Evolutionary conservation across 2,329 filamentous ascomycete genomes (phyloP).

Genomic region (Paraconiothyrium brasiliense): DNA sequence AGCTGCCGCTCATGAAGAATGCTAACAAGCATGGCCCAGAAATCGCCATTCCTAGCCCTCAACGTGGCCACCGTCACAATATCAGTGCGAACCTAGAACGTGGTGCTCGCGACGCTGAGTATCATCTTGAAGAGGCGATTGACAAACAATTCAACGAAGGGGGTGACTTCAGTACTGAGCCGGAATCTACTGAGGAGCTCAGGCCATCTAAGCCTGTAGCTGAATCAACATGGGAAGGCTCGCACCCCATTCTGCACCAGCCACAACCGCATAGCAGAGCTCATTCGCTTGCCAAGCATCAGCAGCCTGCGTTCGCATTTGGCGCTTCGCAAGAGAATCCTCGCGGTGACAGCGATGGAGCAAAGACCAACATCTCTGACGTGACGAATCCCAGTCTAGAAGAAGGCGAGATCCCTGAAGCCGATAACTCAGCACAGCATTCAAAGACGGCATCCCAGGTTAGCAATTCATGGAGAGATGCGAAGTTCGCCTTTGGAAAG

Average conservation of each 20-base stretch:
- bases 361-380: slow-evolving; percentile 51
- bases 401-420: slow-evolving; percentile 38
- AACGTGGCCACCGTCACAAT: slow-evolving; percentile 71
- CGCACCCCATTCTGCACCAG: slow-evolving; percentile 67
- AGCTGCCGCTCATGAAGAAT: slow-evolving; percentile 51
- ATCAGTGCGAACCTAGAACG: slow-evolving; percentile 81
- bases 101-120: slow-evolving; percentile 86
- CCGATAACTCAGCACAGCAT: slow-evolving; percentile 40
- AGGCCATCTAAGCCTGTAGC: slow-evolving; percentile 37
- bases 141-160: slow-evolving; percentile 81
- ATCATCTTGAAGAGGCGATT: slow-evolving; percentile 82
- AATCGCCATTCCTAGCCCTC: slow-evolving; percentile 69
- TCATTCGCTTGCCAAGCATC: slow-evolving; percentile 74
- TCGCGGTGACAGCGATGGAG: slow-evolving; percentile 52
- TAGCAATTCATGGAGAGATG: slow-evolving; percentile 49
- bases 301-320: slow-evolving; percentile 51
- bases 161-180: slow-evolving; percentile 70
- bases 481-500: slow-evolving; percentile 46
- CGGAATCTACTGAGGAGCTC: slow-evolving; percentile 40
- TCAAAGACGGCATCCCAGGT: slow-evolving; percentile 49
- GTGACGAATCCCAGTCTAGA: slow-evolving; percentile 51
- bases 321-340: slow-evolving; percentile 38
- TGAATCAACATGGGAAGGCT: slow-evolving; percentile 45
- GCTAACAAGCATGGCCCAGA: slow-evolving; percentile 55
- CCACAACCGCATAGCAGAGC: slow-evolving; percentile 78